Base-by-base conservation (phyloP, 2,329 filamentous ascomycete genomes). In the Cercospora sp. region DNA sequence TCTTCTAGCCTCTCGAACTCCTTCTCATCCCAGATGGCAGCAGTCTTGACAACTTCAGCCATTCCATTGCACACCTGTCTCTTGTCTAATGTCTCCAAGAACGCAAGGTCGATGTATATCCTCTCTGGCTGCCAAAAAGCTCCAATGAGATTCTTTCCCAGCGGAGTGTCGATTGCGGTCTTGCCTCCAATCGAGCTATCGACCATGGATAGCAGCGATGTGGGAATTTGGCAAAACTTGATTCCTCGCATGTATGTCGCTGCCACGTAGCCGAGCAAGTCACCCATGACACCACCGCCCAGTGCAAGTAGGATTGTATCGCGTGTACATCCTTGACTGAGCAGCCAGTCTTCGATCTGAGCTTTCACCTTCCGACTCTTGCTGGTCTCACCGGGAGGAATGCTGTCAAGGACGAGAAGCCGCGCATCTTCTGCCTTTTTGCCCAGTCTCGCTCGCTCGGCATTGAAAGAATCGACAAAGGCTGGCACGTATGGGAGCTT, bases 231-330 rank as follows among this genome's bases (percentile, higher is more conserved):
- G 51, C 97, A 93, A 79, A 97, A 97, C 73, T 92, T 92, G 70
- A 99, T 90, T 66, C 95, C 95, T 74, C 95, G 90, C 95, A 99
- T 99, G 82, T 98, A 99, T 43, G 95, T 99, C 45, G 95, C 93
- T 24, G 95, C 95, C 62, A 98, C 93, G 79, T 97, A 99, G 63
- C 95, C 95, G 71, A 97, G 94, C 91, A 99, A 91, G 80, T 99
- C 95, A 34, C 95, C 95, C 80, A 99, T 97, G 69, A 99, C 95
- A 67, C 95, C 95, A 72, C 95, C 95, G 34, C 95, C 95, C 9
- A 99, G 87, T 26, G 95, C 95, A 78, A 99, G 92, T 68, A 99
- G 90, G 71, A 99, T 92, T 0, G 93, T 97, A 80, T 99, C 95
- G 74, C 95, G 87, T 28, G 94, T 97, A 82, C 95, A 99, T 90